Conservation (phyloP, 2,329 filamentous ascomycete species). For the Tolypocladium album region DNA sequence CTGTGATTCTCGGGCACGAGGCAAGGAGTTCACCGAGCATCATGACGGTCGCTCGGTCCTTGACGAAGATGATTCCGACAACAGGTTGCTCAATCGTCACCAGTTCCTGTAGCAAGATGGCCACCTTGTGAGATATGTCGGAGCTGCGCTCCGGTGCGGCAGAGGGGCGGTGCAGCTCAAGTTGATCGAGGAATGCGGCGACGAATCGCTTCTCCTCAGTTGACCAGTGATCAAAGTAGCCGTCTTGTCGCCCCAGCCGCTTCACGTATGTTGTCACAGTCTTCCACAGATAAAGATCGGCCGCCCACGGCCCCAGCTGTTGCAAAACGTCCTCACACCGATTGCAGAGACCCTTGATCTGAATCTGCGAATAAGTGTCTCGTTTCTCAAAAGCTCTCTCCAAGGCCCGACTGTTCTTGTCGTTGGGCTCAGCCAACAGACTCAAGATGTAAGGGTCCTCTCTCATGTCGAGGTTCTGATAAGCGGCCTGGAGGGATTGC, state of each 20-base stretch:
- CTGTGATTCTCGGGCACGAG: constrained; percentile 34
- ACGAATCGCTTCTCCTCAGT: constrained; percentile 47
- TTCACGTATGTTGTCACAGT: constrained; percentile 27
- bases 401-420: constrained; percentile 28
- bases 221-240: constrained; percentile 29
- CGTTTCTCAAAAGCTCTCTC: constrained; percentile 25
- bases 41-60: constrained; percentile 48
- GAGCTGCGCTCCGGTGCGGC: constrained; percentile 4
- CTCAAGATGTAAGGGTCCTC: constrained; percentile 49
- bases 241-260: constrained; percentile 7
- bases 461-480: constrained; percentile 37
- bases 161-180: constrained; percentile 12
- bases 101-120: constrained; percentile 41
- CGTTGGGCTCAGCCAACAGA: constrained; percentile 30
- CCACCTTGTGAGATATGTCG: constrained; percentile 46
- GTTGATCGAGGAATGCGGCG: constrained; percentile 28
- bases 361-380: constrained; percentile 40
- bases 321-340: constrained; percentile 38
- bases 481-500: constrained; percentile 28
- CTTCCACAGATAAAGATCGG: constrained; percentile 51
- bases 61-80: constrained; percentile 57
- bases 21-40: constrained; percentile 49
- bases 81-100: constrained; percentile 27
- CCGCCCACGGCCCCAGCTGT: constrained; percentile 59
- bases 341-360: constrained; percentile 43